Conservation (phyloP, 73 alveolate genomes). For the Uronychia setigera region DNA sequence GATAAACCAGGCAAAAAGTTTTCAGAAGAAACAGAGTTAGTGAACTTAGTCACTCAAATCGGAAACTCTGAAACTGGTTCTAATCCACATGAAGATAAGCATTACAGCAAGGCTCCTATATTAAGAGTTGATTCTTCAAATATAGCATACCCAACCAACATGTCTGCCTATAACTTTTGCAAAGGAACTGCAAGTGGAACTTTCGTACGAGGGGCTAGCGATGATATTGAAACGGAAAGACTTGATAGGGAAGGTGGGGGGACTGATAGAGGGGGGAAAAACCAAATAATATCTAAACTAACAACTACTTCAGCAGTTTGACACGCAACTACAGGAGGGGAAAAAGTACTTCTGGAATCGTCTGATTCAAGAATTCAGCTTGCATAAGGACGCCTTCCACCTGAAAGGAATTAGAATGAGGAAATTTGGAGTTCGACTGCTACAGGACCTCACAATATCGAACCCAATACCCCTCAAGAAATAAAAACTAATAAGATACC, state of each 20-base stretch:
- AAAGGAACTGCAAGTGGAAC: not conserved
- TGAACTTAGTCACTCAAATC: not conserved
- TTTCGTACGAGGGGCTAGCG: not conserved
- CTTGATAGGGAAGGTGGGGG: not conserved
- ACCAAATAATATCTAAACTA: not conserved
- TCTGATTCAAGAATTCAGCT: not conserved
- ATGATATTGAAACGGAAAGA: not conserved
- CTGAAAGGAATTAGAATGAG: not conserved
- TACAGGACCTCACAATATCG: not conserved
- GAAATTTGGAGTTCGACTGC: not conserved
- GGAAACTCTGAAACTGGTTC: not conserved
- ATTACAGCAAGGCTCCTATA: not conserved
- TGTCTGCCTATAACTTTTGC: not conserved
- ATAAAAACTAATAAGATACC: no score
- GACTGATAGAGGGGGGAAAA: not conserved
- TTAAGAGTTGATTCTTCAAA: not conserved
- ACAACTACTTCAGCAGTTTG: not conserved
- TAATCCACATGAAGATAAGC: not conserved
- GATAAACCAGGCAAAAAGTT: not conserved
- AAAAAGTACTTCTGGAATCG: not conserved
- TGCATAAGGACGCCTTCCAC: not conserved
- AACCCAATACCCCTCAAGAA: not conserved
- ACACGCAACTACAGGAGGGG: slow-evolving; percentile 1
- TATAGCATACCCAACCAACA: not conserved
- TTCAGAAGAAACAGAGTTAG: not conserved